A percentile compares a stretch with the other conserved stretches of the same genome.
phyloP scores from a whole-genome alignment of 306 rosid species.

The Clitoria ternatea region DNA sequence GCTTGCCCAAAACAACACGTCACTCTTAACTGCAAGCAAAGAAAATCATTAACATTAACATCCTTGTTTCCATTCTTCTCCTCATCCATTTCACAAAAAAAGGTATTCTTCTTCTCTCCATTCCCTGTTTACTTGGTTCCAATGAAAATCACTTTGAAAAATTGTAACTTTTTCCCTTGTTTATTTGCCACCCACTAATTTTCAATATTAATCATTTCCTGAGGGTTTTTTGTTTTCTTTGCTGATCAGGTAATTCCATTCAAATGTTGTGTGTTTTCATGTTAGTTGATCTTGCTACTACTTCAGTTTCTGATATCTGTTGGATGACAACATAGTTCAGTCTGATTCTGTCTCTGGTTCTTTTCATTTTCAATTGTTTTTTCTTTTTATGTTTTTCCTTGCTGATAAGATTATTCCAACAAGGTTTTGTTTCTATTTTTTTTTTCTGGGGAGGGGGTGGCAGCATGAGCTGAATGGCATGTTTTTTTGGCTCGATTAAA shows the following conservation, averaged over 20 bases:
- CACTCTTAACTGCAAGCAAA: conserved; percentile 12
- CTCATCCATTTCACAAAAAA: background rate
- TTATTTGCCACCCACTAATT: background rate
- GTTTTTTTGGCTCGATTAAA: background rate
- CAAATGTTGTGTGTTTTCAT: background rate
- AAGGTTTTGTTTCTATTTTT: background rate
- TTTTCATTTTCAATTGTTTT: background rate
- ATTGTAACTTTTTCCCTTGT: background rate
- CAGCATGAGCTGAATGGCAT: background rate
- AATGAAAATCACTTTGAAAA: background rate
- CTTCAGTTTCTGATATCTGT: background rate
- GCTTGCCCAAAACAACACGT: conserved; percentile 9
- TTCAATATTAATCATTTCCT: background rate
- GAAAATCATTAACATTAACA: background rate
- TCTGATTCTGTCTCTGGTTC: background rate
- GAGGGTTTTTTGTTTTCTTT: background rate
- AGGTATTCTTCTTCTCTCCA: conserved; percentile 20
- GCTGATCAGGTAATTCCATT: background rate
- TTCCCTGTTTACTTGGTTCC: background rate
- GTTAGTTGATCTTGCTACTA: background rate
- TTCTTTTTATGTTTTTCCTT: background rate
- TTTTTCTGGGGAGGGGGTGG: background rate
- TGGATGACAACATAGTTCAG: background rate
- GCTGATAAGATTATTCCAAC: background rate
- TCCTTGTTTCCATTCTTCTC: background rate